Percentiles rank a stretch among this genome's conserved stretches.
These are phyloP conservation scores for Oryza glaberrima DNA, from an alignment of 176 grass and related monocot genomes.

Conservation along the genomic window DNA sequence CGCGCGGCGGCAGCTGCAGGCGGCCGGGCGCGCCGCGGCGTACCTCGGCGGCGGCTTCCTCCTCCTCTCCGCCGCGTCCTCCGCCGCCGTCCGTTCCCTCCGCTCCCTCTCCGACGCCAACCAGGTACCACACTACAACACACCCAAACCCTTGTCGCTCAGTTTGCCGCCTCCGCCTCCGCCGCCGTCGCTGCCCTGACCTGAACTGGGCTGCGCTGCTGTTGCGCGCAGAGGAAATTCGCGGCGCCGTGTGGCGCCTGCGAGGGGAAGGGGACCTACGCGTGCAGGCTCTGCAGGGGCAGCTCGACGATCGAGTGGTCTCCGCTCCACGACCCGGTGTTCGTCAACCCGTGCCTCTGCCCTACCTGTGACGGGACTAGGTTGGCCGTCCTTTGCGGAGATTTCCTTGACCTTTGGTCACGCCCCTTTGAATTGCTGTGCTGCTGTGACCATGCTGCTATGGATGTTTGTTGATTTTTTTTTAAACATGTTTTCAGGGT, in stretches of 20 bases:
- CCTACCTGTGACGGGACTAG: constrained; percentile 87
- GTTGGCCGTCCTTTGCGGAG: constrained; percentile 29
- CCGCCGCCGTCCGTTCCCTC: constrained; percentile 65
- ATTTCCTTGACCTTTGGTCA: background rate
- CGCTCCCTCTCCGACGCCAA: constrained; percentile 71
- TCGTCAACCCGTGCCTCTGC: constrained; percentile 90
- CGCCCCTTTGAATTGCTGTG: too few species aligned
- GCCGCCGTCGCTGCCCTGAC: background rate
- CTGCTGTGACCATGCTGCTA: constrained; percentile 16
- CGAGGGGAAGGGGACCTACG: constrained; percentile 78
- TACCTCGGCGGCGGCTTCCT: constrained; percentile 69
- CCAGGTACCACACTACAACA: constrained; percentile 40
- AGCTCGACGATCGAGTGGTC: constrained; percentile 80
- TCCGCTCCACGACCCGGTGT: constrained; percentile 81
- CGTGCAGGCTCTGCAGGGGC: constrained; percentile 86
- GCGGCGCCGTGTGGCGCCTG: constrained; percentile 66
- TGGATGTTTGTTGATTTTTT: constrained; percentile 1
- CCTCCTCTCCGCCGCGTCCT: constrained; percentile 59
- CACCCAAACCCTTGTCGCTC: background rate
- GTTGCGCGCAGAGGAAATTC: constrained; percentile 60
- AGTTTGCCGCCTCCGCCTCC: background rate
- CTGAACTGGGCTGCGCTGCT: background rate
- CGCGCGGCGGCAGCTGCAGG: constrained; percentile 50
- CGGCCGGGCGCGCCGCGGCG: constrained; percentile 51
- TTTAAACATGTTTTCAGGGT: constrained; percentile 48